Base-by-base conservation (phyloP, 2,329 filamentous ascomycete species). In the Aureobasidium leucospermi region DNA sequence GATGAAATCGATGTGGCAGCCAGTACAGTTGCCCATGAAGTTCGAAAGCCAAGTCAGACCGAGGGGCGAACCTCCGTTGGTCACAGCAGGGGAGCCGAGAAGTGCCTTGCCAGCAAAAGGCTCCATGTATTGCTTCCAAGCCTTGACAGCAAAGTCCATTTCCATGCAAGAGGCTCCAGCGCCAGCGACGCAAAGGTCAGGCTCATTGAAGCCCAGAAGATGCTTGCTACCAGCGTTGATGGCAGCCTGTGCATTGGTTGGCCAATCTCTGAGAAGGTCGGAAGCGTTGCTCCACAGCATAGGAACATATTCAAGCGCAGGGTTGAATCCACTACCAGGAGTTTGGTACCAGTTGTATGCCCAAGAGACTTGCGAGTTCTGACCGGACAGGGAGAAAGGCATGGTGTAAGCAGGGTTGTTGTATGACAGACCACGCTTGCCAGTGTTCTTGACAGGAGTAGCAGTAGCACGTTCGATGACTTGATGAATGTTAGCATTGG, bases 361-460 rank as follows among this genome's bases (percentile, higher is more conserved):
- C 67, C 67, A 69, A 15, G 63, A 62, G 7, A 68, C 65, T 36
- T 62, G 61, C 5, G 63, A 66, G 43, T 79, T 69, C 45, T 73
- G 72, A 47, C 71, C 69, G 41, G 65, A 66, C 13, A 60, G 23
- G 19, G 58, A 60, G 28, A 60, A 60, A 43, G 73, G 85, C 63
- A 72, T 66, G 58, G 76, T 73, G 69, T 81, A 79, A 31, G 64
- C 65, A 58, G 78, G 77, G 32, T 82, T 75, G 73, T 89, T 88
- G 80, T 85, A 90, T 52, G 82, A 82, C 49, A 89, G 73, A 73
- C 87, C 87, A 69, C 85, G 85, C 82, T 88, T 87, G 67, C 71
- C 70, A 56, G 69, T 70, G 45, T 66, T 64, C 19, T 67, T 59
- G 32, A 67, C 62, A 28, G 63, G 62, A 7, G 64, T 45, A n/a